Percentiles rank a stretch among this genome's conserved stretches.
These are phyloP conservation scores for Entomortierella lignicola DNA, from an alignment of 192 early-diverging fungal genomes.

Conservation along the genomic window DNA sequence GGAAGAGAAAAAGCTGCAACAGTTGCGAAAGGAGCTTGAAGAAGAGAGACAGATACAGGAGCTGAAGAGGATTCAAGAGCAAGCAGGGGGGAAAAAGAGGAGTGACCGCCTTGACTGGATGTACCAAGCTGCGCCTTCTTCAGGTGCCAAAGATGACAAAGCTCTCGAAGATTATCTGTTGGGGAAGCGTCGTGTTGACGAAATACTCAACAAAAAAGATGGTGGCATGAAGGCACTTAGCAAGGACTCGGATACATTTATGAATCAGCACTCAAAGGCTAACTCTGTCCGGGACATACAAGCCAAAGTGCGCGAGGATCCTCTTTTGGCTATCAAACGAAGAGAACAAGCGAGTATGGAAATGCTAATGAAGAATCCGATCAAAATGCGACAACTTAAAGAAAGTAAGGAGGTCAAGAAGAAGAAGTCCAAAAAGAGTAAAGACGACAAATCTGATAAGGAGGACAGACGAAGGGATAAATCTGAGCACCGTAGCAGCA, in stretches of 20 bases:
- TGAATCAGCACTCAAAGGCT: constrained; percentile 65
- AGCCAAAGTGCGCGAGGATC: constrained; percentile 92
- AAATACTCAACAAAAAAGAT: constrained; percentile 63
- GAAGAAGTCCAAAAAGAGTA: constrained; percentile 46
- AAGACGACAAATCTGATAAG: constrained; percentile 58
- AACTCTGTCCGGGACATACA: constrained; percentile 84
- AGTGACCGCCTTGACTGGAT: constrained; percentile 96
- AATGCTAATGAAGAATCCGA: constrained; percentile 77
- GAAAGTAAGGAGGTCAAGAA: constrained; percentile 57
- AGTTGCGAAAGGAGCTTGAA: constrained; percentile 90
- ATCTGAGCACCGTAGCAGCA: constrained; percentile 42
- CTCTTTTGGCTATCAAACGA: constrained; percentile 88
- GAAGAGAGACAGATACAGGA: constrained; percentile 93
- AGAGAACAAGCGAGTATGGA: constrained; percentile 86
- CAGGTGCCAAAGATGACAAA: constrained; percentile 52
- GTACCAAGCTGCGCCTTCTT: constrained; percentile 83
- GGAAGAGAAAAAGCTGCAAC: constrained; percentile 88
- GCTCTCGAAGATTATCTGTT: constrained; percentile 93
- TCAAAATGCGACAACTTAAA: constrained; percentile 69
- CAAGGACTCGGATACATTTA: constrained; percentile 25
- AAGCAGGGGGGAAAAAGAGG: constrained; percentile 68
- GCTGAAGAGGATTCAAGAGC: constrained; percentile 81
- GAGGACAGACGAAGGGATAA: constrained; percentile 46
- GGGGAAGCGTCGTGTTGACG: constrained; percentile 87
- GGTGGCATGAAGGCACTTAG: constrained; percentile 38